A percentile compares a stretch with the other conserved stretches of the same genome.
phyloP scores from a whole-genome alignment of 164 flowering plant species.

The Nymphaea colorata region DNA sequence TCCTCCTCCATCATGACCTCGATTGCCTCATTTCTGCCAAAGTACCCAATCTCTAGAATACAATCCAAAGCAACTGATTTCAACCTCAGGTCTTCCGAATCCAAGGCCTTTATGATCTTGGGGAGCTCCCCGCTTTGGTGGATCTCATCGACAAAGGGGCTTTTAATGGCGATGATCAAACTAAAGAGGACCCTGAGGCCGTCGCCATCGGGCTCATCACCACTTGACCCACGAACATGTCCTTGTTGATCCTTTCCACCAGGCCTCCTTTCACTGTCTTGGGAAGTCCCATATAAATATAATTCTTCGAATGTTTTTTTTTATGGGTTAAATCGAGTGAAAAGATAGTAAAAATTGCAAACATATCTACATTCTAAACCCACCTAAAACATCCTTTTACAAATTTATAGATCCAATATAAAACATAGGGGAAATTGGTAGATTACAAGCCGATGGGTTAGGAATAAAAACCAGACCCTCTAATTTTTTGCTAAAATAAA shows the following conservation, averaged over 20 bases:
- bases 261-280: too few species aligned
- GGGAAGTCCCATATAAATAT: too few species aligned
- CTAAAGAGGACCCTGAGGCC: constrained; percentile 23
- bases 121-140: constrained; percentile 31
- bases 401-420: too few species aligned
- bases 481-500: too few species aligned
- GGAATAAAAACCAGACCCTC: too few species aligned
- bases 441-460: too few species aligned
- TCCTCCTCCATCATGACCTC: constrained; percentile 52
- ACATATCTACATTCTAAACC: too few species aligned
- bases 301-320: too few species aligned
- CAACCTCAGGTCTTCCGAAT: constrained; percentile 14
- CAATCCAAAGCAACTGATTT: constrained; percentile 31
- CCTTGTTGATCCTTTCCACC: constrained; percentile 29
- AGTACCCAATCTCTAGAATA: constrained; percentile 54
- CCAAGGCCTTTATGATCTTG: constrained; percentile 23
- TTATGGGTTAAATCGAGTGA: too few species aligned
- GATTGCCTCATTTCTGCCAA: constrained; percentile 53
- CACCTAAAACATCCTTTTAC: too few species aligned
- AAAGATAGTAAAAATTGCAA: too few species aligned
- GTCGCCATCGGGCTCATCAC: constrained; percentile 29
- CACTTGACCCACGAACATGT: constrained; percentile 59
- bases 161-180: constrained; percentile 18
- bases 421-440: too few species aligned
- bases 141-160: constrained; percentile 27